Conservation (phyloP, 208 protist species). For the Pavlovales sp. region DNA sequence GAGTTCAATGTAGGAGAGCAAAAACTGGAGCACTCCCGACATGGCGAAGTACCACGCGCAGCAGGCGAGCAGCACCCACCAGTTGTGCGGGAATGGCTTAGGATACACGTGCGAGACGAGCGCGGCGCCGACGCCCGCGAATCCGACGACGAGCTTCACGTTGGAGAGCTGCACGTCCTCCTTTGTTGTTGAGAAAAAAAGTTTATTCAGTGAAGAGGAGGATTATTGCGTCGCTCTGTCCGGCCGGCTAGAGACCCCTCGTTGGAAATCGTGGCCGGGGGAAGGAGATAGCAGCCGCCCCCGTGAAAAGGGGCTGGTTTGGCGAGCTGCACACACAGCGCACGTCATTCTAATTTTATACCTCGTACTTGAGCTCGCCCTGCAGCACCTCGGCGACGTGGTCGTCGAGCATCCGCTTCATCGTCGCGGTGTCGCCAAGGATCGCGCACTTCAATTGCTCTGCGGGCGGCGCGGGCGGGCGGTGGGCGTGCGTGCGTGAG, state of each 20-base stretch:
- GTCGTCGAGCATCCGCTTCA: conserved; percentile 34
- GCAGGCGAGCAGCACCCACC: conserved; percentile 12
- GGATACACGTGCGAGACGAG: conserved; percentile 28
- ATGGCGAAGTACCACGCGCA: conserved; percentile 16
- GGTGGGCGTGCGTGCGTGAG: no score
- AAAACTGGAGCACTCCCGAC: conserved; percentile 8
- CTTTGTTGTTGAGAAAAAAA: no score
- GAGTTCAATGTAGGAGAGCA: conserved; percentile 32
- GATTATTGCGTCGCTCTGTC: no score
- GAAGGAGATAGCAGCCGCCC: no score
- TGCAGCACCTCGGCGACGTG: conserved; percentile 1
- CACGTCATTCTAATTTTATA: no score
- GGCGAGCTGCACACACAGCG: no score
- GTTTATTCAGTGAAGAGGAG: no score
- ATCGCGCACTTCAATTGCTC: not conserved
- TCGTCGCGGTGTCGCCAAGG: conserved; percentile 22
- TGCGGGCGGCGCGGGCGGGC: no score
- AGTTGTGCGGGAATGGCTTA: conserved; percentile 21
- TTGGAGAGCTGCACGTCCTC: conserved; percentile 33
- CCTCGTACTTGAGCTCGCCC: not conserved
- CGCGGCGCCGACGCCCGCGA: not conserved
- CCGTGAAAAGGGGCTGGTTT: no score
- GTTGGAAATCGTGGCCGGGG: no score
- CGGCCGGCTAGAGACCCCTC: no score
- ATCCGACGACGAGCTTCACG: conserved; percentile 34